These are phyloP conservation scores for Kokia cookei DNA, from an alignment of 441 rosid genomes.

Conservation along the genomic window DNA sequence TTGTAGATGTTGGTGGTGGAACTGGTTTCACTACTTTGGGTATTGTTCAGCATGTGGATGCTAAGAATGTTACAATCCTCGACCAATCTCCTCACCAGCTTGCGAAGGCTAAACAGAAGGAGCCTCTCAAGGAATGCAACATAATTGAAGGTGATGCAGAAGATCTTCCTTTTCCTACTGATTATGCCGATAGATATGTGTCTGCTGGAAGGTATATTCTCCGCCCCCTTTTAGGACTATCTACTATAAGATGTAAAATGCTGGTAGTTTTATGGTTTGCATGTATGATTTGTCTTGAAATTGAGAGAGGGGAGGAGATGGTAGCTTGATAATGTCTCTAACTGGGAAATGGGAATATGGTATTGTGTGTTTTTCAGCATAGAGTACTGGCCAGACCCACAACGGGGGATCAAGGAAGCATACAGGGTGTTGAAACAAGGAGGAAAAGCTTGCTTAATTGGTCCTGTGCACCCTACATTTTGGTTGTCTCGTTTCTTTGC, in stretches of 20 bases:
- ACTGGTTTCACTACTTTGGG: conserved; percentile 94
- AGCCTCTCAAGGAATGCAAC: conserved; percentile 84
- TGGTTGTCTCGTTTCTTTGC: conserved; percentile 97
- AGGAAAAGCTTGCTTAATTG: conserved; percentile 87
- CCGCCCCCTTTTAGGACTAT: not conserved
- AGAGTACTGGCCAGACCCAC: conserved; percentile 99
- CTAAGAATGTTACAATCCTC: conserved; percentile 80
- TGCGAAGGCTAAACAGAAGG: conserved; percentile 83
- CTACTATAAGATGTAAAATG: not conserved
- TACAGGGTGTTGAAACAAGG: conserved; percentile 88
- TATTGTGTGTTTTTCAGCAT: conserved; percentile 40
- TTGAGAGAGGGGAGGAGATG: not conserved
- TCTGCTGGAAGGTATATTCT: conserved; percentile 77
- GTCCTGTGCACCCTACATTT: conserved; percentile 92
- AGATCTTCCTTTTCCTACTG: conserved; percentile 81
- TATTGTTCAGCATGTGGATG: conserved; percentile 80
- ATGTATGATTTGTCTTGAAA: not conserved
- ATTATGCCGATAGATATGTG: conserved; percentile 85
- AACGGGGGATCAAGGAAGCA: conserved; percentile 90
- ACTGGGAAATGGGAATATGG: conserved; percentile 2
- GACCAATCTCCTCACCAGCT: conserved; percentile 97
- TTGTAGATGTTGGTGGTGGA: conserved; percentile 96
- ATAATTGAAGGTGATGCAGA: conserved; percentile 91
- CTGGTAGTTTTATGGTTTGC: not conserved
- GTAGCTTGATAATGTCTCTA: not conserved